These are phyloP conservation scores for Thamnidium elegans DNA, from an alignment of 192 early-diverging fungal genomes.

Conservation along the genomic window DNA sequence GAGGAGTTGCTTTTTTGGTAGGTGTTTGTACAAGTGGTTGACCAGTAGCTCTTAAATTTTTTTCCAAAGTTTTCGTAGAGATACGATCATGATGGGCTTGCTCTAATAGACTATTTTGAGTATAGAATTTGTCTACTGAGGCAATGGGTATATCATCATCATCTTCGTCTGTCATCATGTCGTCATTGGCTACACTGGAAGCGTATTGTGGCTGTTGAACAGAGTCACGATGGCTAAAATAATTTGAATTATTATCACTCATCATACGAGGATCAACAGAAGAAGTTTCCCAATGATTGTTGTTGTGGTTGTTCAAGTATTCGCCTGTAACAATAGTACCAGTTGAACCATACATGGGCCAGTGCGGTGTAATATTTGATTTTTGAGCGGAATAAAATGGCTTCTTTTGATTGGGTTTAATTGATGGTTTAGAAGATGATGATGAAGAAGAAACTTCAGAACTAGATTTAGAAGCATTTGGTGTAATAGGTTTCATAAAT, in stretches of 20 bases:
- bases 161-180: neutral
- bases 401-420: neutral
- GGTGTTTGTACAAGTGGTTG: neutral
- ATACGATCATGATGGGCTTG: neutral
- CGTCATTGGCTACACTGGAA: neutral
- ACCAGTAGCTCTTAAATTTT: neutral
- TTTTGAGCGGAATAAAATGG: neutral
- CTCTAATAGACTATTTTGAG: neutral
- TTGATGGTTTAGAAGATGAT: no score
- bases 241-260: neutral
- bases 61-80: constrained; percentile 2
- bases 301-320: neutral
- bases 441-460: no score
- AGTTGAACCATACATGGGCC: constrained; percentile 5
- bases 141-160: constrained; percentile 17
- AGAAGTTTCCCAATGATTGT: neutral
- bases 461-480: no score
- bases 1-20: neutral
- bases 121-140: neutral
- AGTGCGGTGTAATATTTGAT: neutral
- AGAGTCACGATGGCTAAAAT: neutral
- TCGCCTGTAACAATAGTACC: neutral
- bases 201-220: neutral
- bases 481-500: neutral
- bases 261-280: constrained; percentile 8